Base-by-base conservation (phyloP, 2,329 filamentous ascomycete genomes). In the Alternaria arbusti region DNA sequence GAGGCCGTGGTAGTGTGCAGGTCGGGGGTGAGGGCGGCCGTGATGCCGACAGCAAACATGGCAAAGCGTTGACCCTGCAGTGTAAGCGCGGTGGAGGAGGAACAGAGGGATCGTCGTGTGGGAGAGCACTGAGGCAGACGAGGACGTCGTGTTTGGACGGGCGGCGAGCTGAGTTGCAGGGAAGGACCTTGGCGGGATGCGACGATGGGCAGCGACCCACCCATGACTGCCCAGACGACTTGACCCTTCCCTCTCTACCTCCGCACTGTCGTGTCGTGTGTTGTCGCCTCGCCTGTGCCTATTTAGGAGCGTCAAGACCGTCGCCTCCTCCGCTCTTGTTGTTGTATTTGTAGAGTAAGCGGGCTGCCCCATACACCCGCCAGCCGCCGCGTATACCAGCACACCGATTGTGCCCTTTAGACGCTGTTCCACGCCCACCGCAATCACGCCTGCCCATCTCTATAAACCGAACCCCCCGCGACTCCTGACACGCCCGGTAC, bases 341-440 rank as follows among this genome's bases (percentile, higher is more conserved):
- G 49, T 40, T 36, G 28, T 25, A 25, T 17, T 6, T 40, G 49
- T 23, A 40, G 49, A 52, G 49, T 36, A 28, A 36, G 49, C 49
- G 28, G 49, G 28, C 54, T 61, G 58, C 20, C 54, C 43, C 12
- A 32, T 23, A 36, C 20, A 66, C 59, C 61, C 64, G 60, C 61
- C 69, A 55, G 59, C 64, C 66, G 54, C 59, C 64, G 52, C 57
- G 52, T 30, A 46, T 45, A 57, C 54, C 59, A 52, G 30, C 57
- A 59, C 60, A 46, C 59, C 59, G 54, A 61, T 51, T 46, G 47
- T 43, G 44, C 44, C 22, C 20, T 32, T 10, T 32, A 17, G 28
- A 46, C 44, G 26, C 46, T 59, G 22, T 30, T 36, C 6, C 22
- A 15, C 28, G 15, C 49, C 59, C 59, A 28, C 49, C 54, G 30